Percentiles rank a stretch among this genome's conserved stretches.
Conservation (phyloP, 1,284 basidiomycete genomes). For the Omphalotus olearius region DNA sequence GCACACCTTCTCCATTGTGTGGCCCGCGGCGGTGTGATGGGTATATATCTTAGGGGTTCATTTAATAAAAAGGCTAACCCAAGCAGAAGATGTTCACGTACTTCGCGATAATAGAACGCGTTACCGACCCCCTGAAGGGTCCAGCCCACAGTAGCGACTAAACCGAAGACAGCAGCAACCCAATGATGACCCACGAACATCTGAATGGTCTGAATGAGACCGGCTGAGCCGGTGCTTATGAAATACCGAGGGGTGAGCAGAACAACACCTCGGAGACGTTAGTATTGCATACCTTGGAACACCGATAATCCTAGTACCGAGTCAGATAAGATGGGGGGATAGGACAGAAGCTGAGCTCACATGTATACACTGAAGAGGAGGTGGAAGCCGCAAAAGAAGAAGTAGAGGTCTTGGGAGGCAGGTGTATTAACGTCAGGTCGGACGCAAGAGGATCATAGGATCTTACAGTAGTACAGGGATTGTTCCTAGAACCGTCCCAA, state of each 20-base stretch:
- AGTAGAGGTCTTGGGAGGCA: slow-evolving; percentile 75
- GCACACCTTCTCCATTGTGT: slow-evolving; percentile 76
- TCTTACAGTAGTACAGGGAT: slow-evolving; percentile 78
- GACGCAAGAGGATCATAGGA: slow-evolving; percentile 22
- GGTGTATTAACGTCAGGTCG: slow-evolving; percentile 23
- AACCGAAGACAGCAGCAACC: slow-evolving; percentile 75
- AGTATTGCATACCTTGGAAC: slow-evolving; percentile 58
- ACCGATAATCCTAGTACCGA: slow-evolving; percentile 70
- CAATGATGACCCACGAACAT: slow-evolving; percentile 63
- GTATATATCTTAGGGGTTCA: slow-evolving; percentile 65
- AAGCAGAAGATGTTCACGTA: slow-evolving; percentile 26
- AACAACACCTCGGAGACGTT: slow-evolving; percentile 4
- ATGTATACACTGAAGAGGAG: slow-evolving; percentile 87
- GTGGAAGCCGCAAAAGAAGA: slow-evolving; percentile 94
- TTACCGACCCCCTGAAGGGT: slow-evolving; percentile 79
- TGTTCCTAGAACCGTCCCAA: slow-evolving; percentile 54
- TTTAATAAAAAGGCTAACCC: not conserved
- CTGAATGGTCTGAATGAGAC: slow-evolving; percentile 89
- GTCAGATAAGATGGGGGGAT: slow-evolving; percentile 21
- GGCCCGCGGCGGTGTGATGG: slow-evolving; percentile 80
- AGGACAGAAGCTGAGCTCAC: slow-evolving; percentile 38
- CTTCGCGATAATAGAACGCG: slow-evolving; percentile 80
- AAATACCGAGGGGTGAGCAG: slow-evolving; percentile 3
- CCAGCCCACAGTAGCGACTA: slow-evolving; percentile 86
- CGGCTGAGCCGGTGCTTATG: slow-evolving; percentile 84